These are phyloP conservation scores for Naganishia sp. DNA, from an alignment of 1,284 basidiomycete genomes.

Conservation along the genomic window DNA sequence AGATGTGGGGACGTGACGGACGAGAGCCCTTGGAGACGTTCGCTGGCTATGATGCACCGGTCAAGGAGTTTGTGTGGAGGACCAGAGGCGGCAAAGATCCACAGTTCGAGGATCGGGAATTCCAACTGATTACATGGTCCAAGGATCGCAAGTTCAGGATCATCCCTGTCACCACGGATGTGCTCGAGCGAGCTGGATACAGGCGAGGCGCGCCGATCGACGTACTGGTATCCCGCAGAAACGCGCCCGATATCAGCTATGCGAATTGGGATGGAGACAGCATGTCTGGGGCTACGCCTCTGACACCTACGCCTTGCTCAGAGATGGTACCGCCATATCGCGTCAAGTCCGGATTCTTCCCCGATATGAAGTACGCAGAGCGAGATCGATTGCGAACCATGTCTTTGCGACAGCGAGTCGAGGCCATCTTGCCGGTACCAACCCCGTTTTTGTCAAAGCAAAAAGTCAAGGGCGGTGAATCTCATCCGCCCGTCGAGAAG, in stretches of 20 bases:
- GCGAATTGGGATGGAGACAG: conserved; percentile 41
- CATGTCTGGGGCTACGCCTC: conserved; percentile 23
- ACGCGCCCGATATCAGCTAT: conserved; percentile 51
- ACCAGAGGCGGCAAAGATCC: conserved; percentile 59
- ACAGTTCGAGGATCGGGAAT: conserved; percentile 64
- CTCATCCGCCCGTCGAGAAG: conserved; percentile 33
- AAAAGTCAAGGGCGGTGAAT: conserved; percentile 13
- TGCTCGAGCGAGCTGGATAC: conserved; percentile 60
- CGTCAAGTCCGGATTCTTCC: conserved; percentile 12
- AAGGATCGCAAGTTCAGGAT: conserved; percentile 90
- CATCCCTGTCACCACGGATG: conserved; percentile 78
- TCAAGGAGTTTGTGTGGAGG: conserved; percentile 98
- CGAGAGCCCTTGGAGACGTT: conserved; percentile 65
- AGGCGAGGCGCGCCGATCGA: conserved; percentile 57
- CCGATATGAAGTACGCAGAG: conserved; percentile 20
- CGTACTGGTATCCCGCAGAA: conserved; percentile 57
- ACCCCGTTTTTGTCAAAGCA: conserved; percentile 4
- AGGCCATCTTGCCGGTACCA: conserved; percentile 9
- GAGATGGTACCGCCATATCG: conserved; percentile 19
- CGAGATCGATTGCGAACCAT: conserved; percentile 13
- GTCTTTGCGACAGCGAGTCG: conserved; percentile 16
- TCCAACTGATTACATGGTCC: conserved; percentile 95
- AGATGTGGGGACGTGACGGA: conserved; percentile 71
- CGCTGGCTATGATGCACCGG: conserved; percentile 86
- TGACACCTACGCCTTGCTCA: conserved; percentile 13